Evolutionary conservation across 495 filamentous ascomycete species (phyloP), one percentile per base, ranked within the genome.

Genomic region (Neurospora hispaniola): DNA sequence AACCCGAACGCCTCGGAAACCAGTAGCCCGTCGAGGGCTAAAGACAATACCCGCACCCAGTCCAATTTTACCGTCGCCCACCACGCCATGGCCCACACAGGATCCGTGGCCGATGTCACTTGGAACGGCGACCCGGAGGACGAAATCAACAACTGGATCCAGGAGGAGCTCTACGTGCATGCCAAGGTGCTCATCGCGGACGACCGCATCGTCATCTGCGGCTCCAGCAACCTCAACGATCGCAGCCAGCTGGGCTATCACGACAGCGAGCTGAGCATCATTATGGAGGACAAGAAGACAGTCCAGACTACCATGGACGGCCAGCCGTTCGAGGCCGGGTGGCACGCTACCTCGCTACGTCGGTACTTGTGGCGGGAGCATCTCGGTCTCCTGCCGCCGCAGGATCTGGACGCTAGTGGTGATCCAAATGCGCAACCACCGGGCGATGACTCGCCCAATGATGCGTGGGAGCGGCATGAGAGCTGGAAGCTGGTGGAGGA

Each of bases 91-190:
- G 83, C 92, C 16, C 86, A 87, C 70, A 87, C 86, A 20, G 86
- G 86, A 5, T 88, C 87, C 54, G 82, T 95, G 14, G 87, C 86
- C 1, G 88, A 93, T 11, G 92, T 94, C 77, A 66, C 79, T 5
- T 97, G 92, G 91, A 86, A 93, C 8, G 91, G 90, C 3, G 83
- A 88, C 0, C 73, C 78, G 1, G 87, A 94, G 72, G 86, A 86
- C 16, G 95, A 98, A 77, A 89, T 91, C 74, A 88, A 91, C 35
- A 93, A 96, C 75, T 93, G 97, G 82, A 89, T 97, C 69, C 94
- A 97, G 77, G 95, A 99, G 79, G 94, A 99, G 83, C 86, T 98
- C 1, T 99, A 98, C 75, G 88, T 97, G 44, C 95, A 99, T 78
- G 91, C 89, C 46, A 98, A 98, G 81, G 85, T 96, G 42, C 86